Base-by-base conservation (phyloP, 495 filamentous ascomycete genomes). In the Pyronema domesticum region DNA sequence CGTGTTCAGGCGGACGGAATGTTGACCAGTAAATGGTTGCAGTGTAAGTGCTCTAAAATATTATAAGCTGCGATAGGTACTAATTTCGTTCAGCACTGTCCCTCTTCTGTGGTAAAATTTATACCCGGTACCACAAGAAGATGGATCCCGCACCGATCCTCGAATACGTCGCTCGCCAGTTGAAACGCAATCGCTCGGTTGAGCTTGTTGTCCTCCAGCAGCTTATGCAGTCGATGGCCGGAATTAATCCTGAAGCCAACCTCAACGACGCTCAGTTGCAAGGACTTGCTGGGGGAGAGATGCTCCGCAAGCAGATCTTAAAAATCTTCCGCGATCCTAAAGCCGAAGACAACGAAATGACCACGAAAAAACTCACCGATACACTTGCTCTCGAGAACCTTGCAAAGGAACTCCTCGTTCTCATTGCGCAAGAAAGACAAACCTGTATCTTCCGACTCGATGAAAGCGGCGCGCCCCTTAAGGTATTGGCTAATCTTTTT, bases 191-290 rank as follows among this genome's bases (percentile, higher is more conserved):
- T 55, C 87, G 85, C 58, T 82, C 83, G 0, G 86, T 82, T 13
- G 89, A 95, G 61, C 73, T 96, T 3, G 82, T 94, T 50, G 80
- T 99, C 51, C 67, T 99, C 43, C 81, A 91, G 64, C 82, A 95
- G 59, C 70, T 96, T 39, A 83, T 94, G 46, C 80, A 75, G 34
- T 85, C 84, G 3, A 95, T 96, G 93, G 83, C 84, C 11, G 93
- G 93, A 36, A 85, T 99, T 37, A 80, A 88, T 18, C 80, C 88
- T 0, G 83, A 88, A 59, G 72, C 79, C 37, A 82, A 85, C 63
- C 85, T 93, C 57, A 95, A 84, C 37, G 91, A 99, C 52, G 69
- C 76, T 10, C 89, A 95, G 64, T 74, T 94, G 4, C 74, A 79
- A 48, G 86, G 83, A 11, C 83, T 99, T 77, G 83, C 85, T 11